Conservation (phyloP, 345 rosid genomes). For the Erucastrum elatum region DNA sequence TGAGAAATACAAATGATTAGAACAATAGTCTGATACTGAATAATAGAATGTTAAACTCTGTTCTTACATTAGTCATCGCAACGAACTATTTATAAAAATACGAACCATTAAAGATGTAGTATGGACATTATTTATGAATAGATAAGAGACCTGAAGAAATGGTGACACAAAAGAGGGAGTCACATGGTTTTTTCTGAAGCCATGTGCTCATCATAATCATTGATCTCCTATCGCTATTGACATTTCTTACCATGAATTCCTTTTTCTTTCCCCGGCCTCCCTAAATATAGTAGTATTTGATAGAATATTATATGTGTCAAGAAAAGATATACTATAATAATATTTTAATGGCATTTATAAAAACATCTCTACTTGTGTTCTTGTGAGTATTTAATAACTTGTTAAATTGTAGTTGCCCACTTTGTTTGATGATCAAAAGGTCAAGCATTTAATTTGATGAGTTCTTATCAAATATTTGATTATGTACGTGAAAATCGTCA, state of each 20-base stretch:
- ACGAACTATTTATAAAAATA: conserved; percentile 8
- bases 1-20: conserved; percentile 35
- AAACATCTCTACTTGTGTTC: conserved; percentile 16
- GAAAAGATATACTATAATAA: conserved; percentile 7
- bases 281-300: not conserved
- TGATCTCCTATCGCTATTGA: conserved; percentile 30
- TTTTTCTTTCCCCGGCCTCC: not conserved
- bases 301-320: conserved; percentile 14
- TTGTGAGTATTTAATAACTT: conserved; percentile 25
- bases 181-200: conserved; percentile 38
- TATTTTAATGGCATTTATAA: conserved; percentile 9
- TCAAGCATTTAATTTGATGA: conserved; percentile 22
- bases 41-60: conserved; percentile 17
- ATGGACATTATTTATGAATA: conserved; percentile 19
- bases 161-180: conserved; percentile 26
- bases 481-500: conserved; percentile 19
- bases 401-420: conserved; percentile 25
- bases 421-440: conserved; percentile 28
- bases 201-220: conserved; percentile 37
- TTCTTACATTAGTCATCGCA: conserved; percentile 26
- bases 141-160: conserved; percentile 33
- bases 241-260: conserved; percentile 28
- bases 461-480: conserved; percentile 23
- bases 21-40: conserved; percentile 27
- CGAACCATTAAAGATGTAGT: not conserved